Base-by-base conservation (phyloP, 495 filamentous ascomycete species). In the Talaromyces adpressus region DNA sequence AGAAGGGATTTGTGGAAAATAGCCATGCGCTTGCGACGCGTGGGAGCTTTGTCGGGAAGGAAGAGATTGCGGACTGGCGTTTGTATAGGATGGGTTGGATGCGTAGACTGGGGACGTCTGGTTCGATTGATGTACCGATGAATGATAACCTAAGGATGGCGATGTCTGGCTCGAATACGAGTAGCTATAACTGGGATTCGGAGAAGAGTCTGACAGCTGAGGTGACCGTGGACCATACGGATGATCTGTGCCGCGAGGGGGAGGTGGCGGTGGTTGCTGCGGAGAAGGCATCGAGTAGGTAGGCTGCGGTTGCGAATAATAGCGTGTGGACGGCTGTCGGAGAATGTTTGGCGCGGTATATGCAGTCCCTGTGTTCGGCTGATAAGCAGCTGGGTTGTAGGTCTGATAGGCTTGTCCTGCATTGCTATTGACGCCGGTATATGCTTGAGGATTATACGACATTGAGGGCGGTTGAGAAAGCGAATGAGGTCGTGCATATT, bases 381-480 rank as follows among this genome's bases (percentile, higher is more conserved):
- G 83, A 64, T 88, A 91, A 23, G 86, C 83, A 18, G 89, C 87
- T 4, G 90, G 89, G 66, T 89, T 89, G 71, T 92, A 92, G 16
- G 87, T 86, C 68, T 87, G 87, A 67, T 86, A 82, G 16, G 75
- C 22, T 20, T 76, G 62, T 25, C 57, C 61, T 73, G 59, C 68
- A 62, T 41, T 66, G 64, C 41, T 75, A 70, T 41, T 66, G 65
- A 73, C 69, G 71, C 77, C 29, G 70, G 82, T 68, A 75, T 84
- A 76, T 71, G 80, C 69, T 76, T 70, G 66, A 4, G 72, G 68
- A 47, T 72, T 77, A 63, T 78, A 80, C 20, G 66, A 68, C 23
- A 73, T 77, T 34, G 72, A 70, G 25, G 71, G 63, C 32, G 75
- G 73, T 49, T 80, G 80, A 6, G 77, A 77, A 23, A 80, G 77